These are phyloP conservation scores for Boletus patriciae DNA, from an alignment of 768 basidiomycete species.

Conservation along the genomic window DNA sequence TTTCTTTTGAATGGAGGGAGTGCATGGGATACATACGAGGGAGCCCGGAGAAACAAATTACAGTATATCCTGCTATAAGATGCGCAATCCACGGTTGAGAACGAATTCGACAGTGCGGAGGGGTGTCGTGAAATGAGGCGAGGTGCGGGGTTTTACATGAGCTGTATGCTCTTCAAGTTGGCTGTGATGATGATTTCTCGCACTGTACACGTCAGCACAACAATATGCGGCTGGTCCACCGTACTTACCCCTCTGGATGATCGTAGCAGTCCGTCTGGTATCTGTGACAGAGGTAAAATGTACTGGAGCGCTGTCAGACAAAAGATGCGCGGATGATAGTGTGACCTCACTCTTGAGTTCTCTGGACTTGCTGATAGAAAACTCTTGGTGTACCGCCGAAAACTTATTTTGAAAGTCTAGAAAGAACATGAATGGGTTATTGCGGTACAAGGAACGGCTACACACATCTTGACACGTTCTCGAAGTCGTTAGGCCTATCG, in stretches of 20 bases:
- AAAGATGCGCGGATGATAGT: not conserved
- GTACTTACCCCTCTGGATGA: conserved; percentile 67
- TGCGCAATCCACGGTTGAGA: conserved; percentile 12
- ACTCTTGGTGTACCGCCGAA: conserved; percentile 62
- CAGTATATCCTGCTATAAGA: conserved; percentile 16
- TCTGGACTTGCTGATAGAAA: conserved; percentile 67
- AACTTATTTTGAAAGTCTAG: conserved; percentile 77
- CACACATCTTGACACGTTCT: conserved; percentile 72
- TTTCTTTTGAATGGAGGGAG: conserved; percentile 8
- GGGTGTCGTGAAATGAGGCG: conserved; percentile 3
- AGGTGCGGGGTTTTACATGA: conserved; percentile 27
- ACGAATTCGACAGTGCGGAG: conserved; percentile 7
- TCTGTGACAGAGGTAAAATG: conserved; percentile 84
- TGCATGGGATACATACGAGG: conserved; percentile 18
- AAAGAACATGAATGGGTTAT: conserved; percentile 3
- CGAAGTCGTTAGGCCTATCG: conserved; percentile 76
- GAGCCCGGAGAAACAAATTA: conserved; percentile 16
- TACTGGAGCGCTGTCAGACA: conserved; percentile 43
- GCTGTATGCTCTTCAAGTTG: conserved; percentile 57
- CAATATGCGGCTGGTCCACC: not conserved
- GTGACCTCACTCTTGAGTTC: conserved; percentile 64
- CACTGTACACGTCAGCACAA: conserved; percentile 39
- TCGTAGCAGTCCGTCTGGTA: conserved; percentile 67
- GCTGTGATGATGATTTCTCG: conserved; percentile 69
- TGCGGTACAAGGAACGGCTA: conserved; percentile 8